Conservation (phyloP, 2,329 filamentous ascomycete species). For the Plectosphaerella sp. region DNA sequence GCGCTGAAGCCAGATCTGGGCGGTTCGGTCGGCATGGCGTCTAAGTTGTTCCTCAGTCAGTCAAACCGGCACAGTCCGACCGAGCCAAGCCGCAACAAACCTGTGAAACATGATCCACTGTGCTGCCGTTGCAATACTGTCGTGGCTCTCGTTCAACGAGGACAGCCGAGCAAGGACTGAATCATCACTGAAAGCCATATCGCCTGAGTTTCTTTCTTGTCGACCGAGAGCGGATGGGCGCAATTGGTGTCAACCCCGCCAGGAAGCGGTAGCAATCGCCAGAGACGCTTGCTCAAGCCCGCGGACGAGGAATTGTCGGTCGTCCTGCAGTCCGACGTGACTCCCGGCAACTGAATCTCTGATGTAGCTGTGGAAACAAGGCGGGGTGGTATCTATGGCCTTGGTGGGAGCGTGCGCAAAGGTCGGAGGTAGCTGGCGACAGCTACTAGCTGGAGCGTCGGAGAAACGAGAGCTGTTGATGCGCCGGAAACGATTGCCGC, state of each 20-base stretch:
- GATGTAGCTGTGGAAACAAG: too few species aligned
- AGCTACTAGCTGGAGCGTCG: background rate
- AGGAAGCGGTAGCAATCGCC: too few species aligned
- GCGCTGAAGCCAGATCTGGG: constrained; percentile 85
- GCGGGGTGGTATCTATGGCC: too few species aligned
- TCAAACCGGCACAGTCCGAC: background rate
- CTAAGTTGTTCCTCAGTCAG: constrained; percentile 38
- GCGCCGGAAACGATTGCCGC: too few species aligned
- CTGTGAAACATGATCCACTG: constrained; percentile 99
- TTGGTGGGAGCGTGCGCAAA: too few species aligned
- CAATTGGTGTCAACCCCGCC: too few species aligned
- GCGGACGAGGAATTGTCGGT: background rate
- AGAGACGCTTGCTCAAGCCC: background rate
- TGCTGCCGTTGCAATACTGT: constrained; percentile 91
- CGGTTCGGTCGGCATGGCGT: constrained; percentile 87
- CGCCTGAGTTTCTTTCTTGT: constrained; percentile 9
- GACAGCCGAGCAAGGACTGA: constrained; percentile 92
- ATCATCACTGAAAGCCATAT: constrained; percentile 94
- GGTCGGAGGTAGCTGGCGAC: background rate
- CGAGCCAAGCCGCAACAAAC: constrained; percentile 43
- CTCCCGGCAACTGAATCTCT: too few species aligned
- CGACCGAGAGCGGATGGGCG: background rate
- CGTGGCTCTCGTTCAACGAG: constrained; percentile 92
- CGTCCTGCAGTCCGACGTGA: too few species aligned
- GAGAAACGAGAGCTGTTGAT: background rate